A percentile compares a stretch with the other conserved stretches of the same genome.
Conservation (phyloP, 2,329 filamentous ascomycete genomes). For the Fusarium napiforme region DNA sequence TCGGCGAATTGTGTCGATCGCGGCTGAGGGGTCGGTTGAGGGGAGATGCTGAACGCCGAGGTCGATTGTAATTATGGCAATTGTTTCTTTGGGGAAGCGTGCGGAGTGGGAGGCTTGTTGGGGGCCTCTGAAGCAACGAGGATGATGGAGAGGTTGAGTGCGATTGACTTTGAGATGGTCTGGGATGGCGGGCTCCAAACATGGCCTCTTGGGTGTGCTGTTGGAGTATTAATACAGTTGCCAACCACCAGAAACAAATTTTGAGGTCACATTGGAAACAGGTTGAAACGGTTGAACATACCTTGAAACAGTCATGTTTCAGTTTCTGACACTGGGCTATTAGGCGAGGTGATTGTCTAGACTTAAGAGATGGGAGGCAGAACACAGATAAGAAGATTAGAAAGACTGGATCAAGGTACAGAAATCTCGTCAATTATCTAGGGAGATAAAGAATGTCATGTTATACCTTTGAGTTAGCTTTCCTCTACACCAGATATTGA, state of each 20-base stretch:
- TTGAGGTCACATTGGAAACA: not conserved
- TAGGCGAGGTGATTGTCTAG: not conserved
- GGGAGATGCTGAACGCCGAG: not conserved
- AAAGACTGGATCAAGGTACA: not conserved
- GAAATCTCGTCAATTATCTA: accelerated
- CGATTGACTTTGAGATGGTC: not conserved
- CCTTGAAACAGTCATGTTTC: not conserved
- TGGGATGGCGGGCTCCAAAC: not conserved
- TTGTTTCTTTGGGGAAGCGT: not conserved
- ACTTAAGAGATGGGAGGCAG: too few species aligned
- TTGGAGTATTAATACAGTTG: accelerated
- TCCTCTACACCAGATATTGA: not conserved
- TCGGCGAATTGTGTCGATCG: not conserved
- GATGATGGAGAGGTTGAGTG: not conserved
- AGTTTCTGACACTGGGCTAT: not conserved
- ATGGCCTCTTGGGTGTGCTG: accelerated
- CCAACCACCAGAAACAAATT: not conserved
- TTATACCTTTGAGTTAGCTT: too few species aligned
- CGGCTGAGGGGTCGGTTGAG: not conserved
- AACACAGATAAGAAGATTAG: accelerated
- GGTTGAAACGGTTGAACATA: not conserved
- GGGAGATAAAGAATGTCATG: not conserved
- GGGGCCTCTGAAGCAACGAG: not conserved
- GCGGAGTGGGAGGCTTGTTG: not conserved
- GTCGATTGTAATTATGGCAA: not conserved